These are phyloP conservation scores for Phytophthora sansomeana DNA, from an alignment of 352 stramenopile species.

Conservation along the genomic window DNA sequence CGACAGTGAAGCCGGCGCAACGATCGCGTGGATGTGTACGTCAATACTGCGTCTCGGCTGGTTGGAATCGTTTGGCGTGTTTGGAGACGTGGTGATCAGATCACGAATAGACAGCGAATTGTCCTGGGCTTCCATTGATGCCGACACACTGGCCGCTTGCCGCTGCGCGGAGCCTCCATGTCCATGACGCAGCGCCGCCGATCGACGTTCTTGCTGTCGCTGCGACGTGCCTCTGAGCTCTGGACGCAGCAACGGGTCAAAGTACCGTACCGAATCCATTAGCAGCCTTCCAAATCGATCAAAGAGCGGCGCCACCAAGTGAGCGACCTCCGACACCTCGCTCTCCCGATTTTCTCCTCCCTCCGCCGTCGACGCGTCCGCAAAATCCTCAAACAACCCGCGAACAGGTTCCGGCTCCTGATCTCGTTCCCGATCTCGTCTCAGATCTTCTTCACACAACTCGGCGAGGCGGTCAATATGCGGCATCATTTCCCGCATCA, in stretches of 20 bases:
- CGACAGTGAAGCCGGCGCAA: slow-evolving; percentile 74
- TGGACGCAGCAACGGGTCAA: slow-evolving; percentile 69
- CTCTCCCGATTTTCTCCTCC: slow-evolving; percentile 16
- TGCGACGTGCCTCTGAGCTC: slow-evolving; percentile 56
- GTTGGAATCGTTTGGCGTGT: slow-evolving; percentile 30
- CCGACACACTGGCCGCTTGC: slow-evolving; percentile 18
- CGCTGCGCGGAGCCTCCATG: slow-evolving; percentile 13
- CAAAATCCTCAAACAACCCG: neutral
- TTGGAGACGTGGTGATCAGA: slow-evolving; percentile 59
- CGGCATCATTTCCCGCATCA: slow-evolving; percentile 78
- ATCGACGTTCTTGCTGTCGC: slow-evolving; percentile 42
- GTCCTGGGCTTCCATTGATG: slow-evolving; percentile 52
- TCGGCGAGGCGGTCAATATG: slow-evolving; percentile 70
- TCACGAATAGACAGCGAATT: slow-evolving; percentile 66
- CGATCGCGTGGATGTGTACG: slow-evolving; percentile 89
- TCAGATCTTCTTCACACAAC: slow-evolving; percentile 59
- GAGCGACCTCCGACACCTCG: slow-evolving; percentile 70
- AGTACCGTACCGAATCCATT: slow-evolving; percentile 64
- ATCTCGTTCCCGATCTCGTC: slow-evolving; percentile 16
- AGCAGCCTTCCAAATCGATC: slow-evolving; percentile 83
- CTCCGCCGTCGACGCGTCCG: slow-evolving; percentile 4
- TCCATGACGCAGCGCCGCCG: slow-evolving; percentile 18
- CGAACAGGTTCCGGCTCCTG: neutral
- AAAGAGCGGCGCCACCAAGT: slow-evolving; percentile 78
- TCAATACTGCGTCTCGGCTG: slow-evolving; percentile 76